These are phyloP conservation scores for Pisolithus tinctorius DNA, from an alignment of 768 basidiomycete genomes.

Conservation along the genomic window DNA sequence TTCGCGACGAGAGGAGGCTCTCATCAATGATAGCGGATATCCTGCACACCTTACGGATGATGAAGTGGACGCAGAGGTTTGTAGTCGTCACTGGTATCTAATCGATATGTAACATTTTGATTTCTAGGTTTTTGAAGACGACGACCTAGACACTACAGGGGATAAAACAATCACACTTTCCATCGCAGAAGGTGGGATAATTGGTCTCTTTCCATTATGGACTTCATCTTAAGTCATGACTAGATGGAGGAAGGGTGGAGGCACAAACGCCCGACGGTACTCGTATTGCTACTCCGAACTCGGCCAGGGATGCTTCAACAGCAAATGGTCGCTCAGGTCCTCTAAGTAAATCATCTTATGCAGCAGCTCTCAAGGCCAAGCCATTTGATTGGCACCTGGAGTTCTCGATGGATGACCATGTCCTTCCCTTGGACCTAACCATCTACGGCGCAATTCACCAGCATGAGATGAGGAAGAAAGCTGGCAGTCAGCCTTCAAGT, in stretches of 20 bases:
- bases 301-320: conserved; percentile 36
- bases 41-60: conserved; percentile 79
- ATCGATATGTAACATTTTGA: conserved; percentile 8
- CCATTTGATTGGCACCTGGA: conserved; percentile 96
- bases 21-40: conserved; percentile 56
- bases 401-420: conserved; percentile 88
- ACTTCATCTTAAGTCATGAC: conserved; percentile 2
- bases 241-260: conserved; percentile 89
- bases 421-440: conserved; percentile 80
- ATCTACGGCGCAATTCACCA: conserved; percentile 97
- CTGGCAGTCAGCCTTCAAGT: conserved; percentile 53
- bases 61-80: conserved; percentile 71
- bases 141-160: conserved; percentile 62
- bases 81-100: conserved; percentile 4
- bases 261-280: conserved; percentile 98
- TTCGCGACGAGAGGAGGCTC: conserved; percentile 37
- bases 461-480: conserved; percentile 75
- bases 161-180: conserved; percentile 87
- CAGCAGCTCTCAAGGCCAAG: conserved; percentile 87
- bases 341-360: conserved; percentile 65
- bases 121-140: conserved; percentile 74
- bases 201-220: background rate
- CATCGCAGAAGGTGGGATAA: conserved; percentile 61
- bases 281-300: conserved; percentile 81
- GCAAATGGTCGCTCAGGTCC: conserved; percentile 28